Conservation (phyloP, 2,329 filamentous ascomycete genomes). For the Sporothrix schenckii region DNA sequence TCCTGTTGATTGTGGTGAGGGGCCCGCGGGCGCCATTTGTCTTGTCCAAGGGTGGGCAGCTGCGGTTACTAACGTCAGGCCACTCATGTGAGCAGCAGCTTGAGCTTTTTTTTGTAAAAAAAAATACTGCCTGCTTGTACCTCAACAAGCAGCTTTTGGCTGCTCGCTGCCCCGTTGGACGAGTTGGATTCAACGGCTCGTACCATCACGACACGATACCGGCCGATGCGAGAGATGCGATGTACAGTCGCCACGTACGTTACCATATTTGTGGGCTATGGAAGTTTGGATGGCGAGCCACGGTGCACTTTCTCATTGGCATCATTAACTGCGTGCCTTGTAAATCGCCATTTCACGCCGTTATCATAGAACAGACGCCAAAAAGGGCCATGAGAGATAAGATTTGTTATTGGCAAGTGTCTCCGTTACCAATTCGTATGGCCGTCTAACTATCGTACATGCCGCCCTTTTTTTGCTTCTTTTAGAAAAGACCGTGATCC, state of each 20-base stretch:
- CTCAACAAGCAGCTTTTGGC: no score
- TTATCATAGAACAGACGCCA: no score
- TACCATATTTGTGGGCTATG: background rate
- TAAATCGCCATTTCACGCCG: no score
- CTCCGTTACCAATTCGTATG: background rate
- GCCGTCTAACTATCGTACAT: constrained; percentile 5
- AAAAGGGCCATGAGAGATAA: background rate
- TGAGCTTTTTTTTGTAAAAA: constrained; percentile 2
- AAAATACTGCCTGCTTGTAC: background rate
- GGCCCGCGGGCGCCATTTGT: background rate
- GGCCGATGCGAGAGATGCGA: background rate
- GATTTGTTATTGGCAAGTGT: background rate
- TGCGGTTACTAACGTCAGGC: constrained; percentile 1
- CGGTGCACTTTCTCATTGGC: background rate
- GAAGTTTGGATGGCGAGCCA: background rate
- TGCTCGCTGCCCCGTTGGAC: no score
- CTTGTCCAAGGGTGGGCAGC: background rate
- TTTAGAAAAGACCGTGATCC: no score
- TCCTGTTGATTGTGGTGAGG: constrained; percentile 5
- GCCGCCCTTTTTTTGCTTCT: background rate
- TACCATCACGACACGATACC: background rate
- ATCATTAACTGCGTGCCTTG: background rate
- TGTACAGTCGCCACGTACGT: background rate
- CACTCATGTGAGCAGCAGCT: constrained; percentile 15
- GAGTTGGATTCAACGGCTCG: no score